Base-by-base conservation (phyloP, 1,139 yeast genomes). In the Groenewaldozyma sp. region DNA sequence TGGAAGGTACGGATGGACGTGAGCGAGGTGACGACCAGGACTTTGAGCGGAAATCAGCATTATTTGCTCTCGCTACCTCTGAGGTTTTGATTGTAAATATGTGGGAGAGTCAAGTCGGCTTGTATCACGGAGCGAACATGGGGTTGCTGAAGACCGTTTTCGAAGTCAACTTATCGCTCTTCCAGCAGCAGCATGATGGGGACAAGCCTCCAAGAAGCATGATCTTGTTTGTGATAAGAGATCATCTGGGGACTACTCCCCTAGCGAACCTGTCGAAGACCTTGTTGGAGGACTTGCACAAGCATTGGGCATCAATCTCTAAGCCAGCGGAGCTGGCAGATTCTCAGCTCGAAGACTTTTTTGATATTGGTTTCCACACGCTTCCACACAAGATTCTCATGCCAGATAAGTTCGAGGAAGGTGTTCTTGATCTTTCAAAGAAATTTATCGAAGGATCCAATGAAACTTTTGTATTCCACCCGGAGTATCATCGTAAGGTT, bases 11-110 rank as follows among this genome's bases (percentile, higher is more conserved):
- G 2, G 98, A 91, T 63, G 98, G 98, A 35, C 73, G 96, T 47
- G 98, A 91, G 62, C 73, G 97, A 43, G 98, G 98, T 13, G 98
- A 91, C 53, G 98, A 91, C 60, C 97, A 91, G 60, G 98, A 91
- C 60, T 91, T 91, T 61, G 98, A 91, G 62, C 73, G 98, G 44
- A 91, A 91, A 56, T 88, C 96, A 1, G 97, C 98, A 0, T 65
- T 93, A 37, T 91, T 91, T 68, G 97, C 98, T 0, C 67, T 91
- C 45, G 77, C 97, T 5, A 88, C 96, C 0, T 78, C 94, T 14
- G 98, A 91, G 56, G 78, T 88, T 2, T 70, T 91, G 53, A 87
- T 91, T 46, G 81, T 91, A 40, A 91, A 91, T 60, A 77, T 91
- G 59, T 91, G 98, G 97, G 98, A 91, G 60, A 83, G 86, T 51